These are phyloP conservation scores for Punica granatum DNA, from an alignment of 345 rosid genomes.

Conservation along the genomic window DNA sequence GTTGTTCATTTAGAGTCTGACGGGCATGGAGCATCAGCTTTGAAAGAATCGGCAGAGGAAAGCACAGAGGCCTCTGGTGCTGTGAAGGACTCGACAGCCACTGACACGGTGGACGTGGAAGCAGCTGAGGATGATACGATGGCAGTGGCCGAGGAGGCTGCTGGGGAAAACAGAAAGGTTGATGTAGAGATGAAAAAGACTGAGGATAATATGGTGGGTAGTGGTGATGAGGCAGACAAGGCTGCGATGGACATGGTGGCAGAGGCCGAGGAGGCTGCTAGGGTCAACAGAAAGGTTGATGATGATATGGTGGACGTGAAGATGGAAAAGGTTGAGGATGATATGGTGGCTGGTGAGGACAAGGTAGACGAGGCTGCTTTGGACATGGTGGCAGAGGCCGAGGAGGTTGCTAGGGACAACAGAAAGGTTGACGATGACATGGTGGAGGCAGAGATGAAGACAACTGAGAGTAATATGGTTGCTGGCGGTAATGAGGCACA, in stretches of 20 bases:
- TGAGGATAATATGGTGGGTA: not conserved
- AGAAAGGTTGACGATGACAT: not conserved
- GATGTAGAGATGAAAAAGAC: not conserved
- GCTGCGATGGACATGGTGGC: not conserved
- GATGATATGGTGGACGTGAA: not conserved
- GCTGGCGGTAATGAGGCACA: not conserved
- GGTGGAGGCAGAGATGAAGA: not conserved
- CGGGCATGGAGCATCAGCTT: slow-evolving; percentile 9
- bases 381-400: slow-evolving; percentile 8
- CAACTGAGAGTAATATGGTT: not conserved
- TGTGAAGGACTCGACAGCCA: not conserved
- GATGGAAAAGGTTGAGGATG: not conserved
- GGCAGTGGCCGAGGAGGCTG: not conserved
- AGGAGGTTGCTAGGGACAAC: not conserved
- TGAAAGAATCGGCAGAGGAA: slow-evolving; percentile 13
- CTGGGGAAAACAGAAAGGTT: not conserved
- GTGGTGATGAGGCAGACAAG: not conserved
- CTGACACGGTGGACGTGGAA: not conserved
- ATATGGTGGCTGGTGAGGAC: not conserved
- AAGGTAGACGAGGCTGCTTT: not conserved
- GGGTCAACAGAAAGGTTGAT: not conserved
- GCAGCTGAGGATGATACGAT: not conserved
- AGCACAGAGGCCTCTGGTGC: slow-evolving; percentile 11
- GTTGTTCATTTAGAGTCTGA: slow-evolving; percentile 13
- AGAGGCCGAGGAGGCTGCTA: slow-evolving; percentile 5